Evolutionary conservation across 2,329 filamentous ascomycete genomes (phyloP), one percentile per base, ranked within the genome.

Genomic region (Byssothecium circinans): DNA sequence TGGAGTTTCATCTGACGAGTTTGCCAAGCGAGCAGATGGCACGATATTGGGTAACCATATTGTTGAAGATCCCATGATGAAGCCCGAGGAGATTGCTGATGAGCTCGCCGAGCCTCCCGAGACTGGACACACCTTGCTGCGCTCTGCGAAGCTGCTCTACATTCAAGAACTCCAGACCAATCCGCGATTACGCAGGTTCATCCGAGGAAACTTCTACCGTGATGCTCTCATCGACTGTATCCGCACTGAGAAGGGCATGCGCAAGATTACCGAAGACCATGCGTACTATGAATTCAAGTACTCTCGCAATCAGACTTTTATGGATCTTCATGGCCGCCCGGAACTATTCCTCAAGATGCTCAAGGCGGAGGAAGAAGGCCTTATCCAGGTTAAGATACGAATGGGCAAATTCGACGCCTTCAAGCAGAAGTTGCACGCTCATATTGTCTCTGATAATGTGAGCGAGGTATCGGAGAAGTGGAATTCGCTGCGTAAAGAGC

Each of bases 281-380:
- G 90, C 91, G 0, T 97, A 95, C 71, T 97, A 97, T 68, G 94
- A 97, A 71, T 89, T 99, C 76, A 96, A 99, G 72, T 99, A 99
- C 61, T 79, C 99, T 17, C 85, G 90, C 55, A 91, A 94, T 61
- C 91, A 96, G 71, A 88, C 89, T 7, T 87, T 96, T 52, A 77
- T 78, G 34, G 88, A 94, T 57, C 82, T 97, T 49, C 87, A 90
- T 2, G 83, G 85, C 43, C 85, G 88, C 43, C 94, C 94, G 1
- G 91, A 96, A 56, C 78, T 96, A 20, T 99, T 94, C 68, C 76
- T 99, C 46, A 92, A 95, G 74, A 99, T 99, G 94, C 84, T 97
- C 70, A 95, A 91, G 69, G 94, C 94, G 1, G 94, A 99, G 70
- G 88, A 94, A 62, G 94, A 99, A 68, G 91, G 92, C 2, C 77